Evolutionary conservation across 495 filamentous ascomycete genomes (phyloP), one percentile per base, ranked within the genome.

Genomic region (Podospora australis): DNA sequence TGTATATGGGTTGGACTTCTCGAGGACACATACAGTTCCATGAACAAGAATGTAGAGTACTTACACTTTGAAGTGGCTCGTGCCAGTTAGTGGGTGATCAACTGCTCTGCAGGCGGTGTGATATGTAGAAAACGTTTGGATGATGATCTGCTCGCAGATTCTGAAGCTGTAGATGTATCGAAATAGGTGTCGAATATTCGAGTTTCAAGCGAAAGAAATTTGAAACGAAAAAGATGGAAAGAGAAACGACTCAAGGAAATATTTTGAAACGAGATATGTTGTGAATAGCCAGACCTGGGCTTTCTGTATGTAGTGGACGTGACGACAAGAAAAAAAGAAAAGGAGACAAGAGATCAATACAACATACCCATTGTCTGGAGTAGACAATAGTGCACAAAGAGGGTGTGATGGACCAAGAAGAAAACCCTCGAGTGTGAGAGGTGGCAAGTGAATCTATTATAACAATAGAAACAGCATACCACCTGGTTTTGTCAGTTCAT

Each of bases 261-360:
- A 36, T 19, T 0, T 36, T 36, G 32, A 36, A 36, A 17, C 6
- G 10, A 36, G 32, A 36, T 7, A 36, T 36, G 13, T 36, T 4
- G 49, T 46, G 41, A 46, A 32, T 17, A 28, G 4, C 44, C 50
- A 48, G 44, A 32, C 45, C 44, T 44, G 46, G 39, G 20, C n/a
- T n/a, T n/a, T n/a, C n/a, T n/a, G n/a, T n/a, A n/a, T n/a, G n/a
- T n/a, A n/a, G n/a, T n/a, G n/a, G n/a, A 26, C 8, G 36, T 39
- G 34, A 42, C 30, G 39, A 36, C 11, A 8, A 38, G 39, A 44
- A 42, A 39, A 23, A 22, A 41, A 49, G 49, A 51, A 35, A 51
- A 41, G 20, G 29, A 47, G 13, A 55, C 38, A 28, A 50, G 39
- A 26, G 48, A 34, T 55, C 53, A 55, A 55, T 55, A 44, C 44